Evolutionary conservation across 2,329 filamentous ascomycete genomes (phyloP).

Genomic region (Penicillium psychrosexuale): DNA sequence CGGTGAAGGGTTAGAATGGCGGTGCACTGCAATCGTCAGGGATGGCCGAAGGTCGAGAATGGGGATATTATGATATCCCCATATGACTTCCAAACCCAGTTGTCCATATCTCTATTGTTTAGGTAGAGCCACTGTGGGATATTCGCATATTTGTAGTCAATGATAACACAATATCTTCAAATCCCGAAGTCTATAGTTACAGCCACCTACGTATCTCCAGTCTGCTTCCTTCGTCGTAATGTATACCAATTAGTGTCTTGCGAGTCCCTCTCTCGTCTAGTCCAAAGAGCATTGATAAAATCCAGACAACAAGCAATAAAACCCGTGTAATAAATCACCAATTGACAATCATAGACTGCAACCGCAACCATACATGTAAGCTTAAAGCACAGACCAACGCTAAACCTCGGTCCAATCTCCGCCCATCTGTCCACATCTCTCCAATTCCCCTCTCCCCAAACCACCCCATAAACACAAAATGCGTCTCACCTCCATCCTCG

Average conservation of each 20-base stretch:
- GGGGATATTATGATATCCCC: neutral
- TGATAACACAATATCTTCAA: neutral
- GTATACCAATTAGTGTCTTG: neutral
- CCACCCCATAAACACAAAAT: conserved; percentile 32
- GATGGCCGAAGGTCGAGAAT: neutral
- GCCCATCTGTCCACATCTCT: conserved; percentile 8
- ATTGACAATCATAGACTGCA: neutral
- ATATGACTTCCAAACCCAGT: neutral
- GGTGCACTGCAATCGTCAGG: neutral
- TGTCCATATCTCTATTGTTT: neutral
- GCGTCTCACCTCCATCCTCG: conserved; percentile 44
- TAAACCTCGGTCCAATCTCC: conserved; percentile 4
- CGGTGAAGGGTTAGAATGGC: neutral
- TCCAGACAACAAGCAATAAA: neutral
- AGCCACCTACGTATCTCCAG: neutral
- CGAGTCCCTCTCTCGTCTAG: no score
- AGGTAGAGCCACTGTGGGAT: neutral
- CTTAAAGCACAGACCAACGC: conserved; percentile 12
- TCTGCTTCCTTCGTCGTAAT: neutral
- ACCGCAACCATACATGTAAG: neutral
- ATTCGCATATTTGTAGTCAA: neutral
- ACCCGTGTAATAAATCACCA: neutral
- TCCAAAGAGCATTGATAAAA: neutral
- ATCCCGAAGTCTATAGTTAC: neutral
- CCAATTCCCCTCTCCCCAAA: neutral